These are phyloP conservation scores for Rasamsonia emersonii DNA, from an alignment of 2,329 filamentous ascomycete species.

Conservation along the genomic window DNA sequence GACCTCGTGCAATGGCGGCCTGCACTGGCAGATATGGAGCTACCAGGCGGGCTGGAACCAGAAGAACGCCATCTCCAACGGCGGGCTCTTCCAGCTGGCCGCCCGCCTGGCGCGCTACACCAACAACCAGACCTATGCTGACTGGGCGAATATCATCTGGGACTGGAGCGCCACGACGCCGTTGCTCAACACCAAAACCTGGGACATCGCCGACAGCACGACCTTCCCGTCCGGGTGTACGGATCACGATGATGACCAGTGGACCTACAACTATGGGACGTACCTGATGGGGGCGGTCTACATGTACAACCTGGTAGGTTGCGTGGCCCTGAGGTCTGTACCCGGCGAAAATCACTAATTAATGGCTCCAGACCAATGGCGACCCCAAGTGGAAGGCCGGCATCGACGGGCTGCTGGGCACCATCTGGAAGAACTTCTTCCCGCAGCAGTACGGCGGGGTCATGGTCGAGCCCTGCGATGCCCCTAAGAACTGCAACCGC, in stretches of 20 bases:
- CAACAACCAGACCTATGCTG: conserved; percentile 65
- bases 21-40: conserved; percentile 79
- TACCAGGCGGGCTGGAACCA: conserved; percentile 61
- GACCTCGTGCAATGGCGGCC: conserved; percentile 58
- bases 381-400: conserved; percentile 48
- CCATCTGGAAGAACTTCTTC: conserved; percentile 45
- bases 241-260: conserved; percentile 45
- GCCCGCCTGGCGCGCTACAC: conserved; percentile 70
- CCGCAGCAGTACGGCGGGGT: conserved; percentile 39
- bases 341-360: no score
- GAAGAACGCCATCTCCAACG: conserved; percentile 52
- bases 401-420: conserved; percentile 48
- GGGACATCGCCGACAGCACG: conserved; percentile 50
- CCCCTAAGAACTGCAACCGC: conserved; percentile 52
- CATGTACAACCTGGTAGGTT: conserved; percentile 46
- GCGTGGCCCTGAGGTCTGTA: no score
- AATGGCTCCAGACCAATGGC: conserved; percentile 31
- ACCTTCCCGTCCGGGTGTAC: conserved; percentile 43
- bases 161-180: conserved; percentile 49
- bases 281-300: conserved; percentile 49
- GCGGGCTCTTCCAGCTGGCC: conserved; percentile 49
- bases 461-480: conserved; percentile 63
- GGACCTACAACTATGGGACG: conserved; percentile 51
- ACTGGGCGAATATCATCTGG: conserved; percentile 65
- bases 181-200: conserved; percentile 41